Evolutionary conservation across 495 filamentous ascomycete species (phyloP), one percentile per base, ranked within the genome.

Genomic region (Neurospora tetrasperma): DNA sequence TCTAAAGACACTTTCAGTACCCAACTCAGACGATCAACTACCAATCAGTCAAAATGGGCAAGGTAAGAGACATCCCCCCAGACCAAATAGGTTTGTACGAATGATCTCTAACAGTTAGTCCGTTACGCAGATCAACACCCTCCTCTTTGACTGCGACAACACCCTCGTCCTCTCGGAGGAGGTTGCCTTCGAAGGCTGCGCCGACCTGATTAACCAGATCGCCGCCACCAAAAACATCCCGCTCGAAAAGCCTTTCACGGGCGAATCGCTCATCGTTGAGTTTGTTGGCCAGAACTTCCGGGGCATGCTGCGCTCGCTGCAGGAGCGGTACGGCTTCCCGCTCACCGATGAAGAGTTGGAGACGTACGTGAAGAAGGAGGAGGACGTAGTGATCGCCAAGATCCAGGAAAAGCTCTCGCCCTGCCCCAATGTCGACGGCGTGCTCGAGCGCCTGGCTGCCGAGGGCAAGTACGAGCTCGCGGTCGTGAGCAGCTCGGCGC

Each of bases 101-200:
- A 18, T 69, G 41, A 12, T 9, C 38, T 14, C 70, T 44, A 41
- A 42, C 59, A 72, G 8, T 27, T 5, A 18, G 11, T 66, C 42
- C 18, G 9, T 12, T 20, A 23, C 16, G 10, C 38, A 82, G 79
- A 80, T 83, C 77, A 80, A 75, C 46, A 82, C 81, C 73, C 73
- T 98, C 83, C 92, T 98, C 82, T 90, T 97, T 84, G 94, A 98
- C 85, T 98, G 94, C 86, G 94, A 98, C 89, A 98, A 98, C 87
- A 98, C 94, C 71, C 93, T 98, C 78, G 93, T 94, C 84, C 90
- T 96, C 78, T 96, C 93, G 73, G 94, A 98, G 84, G 89, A 88
- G 75, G 86, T 97, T 78, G 94, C 94, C 82, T 98, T 97, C 83
- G 94, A 96, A 84, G 94, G 93, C 73, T 97, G 94, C 83, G 92